Base-by-base conservation (phyloP, 2,329 filamentous ascomycete species). In the Cladorrhinum sp. region DNA sequence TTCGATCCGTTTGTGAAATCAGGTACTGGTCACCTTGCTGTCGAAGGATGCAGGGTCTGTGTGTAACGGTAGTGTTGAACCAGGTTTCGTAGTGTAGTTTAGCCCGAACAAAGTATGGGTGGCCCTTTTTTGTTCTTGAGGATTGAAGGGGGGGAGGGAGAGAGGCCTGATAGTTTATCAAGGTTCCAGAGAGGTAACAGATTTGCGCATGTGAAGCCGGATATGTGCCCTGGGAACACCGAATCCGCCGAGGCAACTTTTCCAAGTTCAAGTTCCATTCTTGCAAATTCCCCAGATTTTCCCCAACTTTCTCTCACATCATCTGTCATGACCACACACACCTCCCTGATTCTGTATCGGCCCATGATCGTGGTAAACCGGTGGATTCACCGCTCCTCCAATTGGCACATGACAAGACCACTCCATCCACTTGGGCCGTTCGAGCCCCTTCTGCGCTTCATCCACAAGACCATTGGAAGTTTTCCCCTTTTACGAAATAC, bases 201-300 rank as follows among this genome's bases (percentile, higher is more conserved):
- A 48, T 48, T 28, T 28, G 51, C 50, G 51, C 66, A 68, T 67
- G 66, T 68, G 66, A 57, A 57, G 39, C 54, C n/a, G 39, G 54
- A 23, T 12, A 36, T 9, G 33, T 36, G 33, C 33, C 33, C 33
- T 36, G 33, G 42, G 9, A 18, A 24, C 33, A 48, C 36, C 54
- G 54, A 57, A 39, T 46, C 39, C 65, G 63, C 66, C 66, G 64
- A 66, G 66, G 66, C 64, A 67, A 62, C 55, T 64, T 54, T 42
- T n/a, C 26, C 16, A 46, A 5, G 23, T 46, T 28, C 26, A 9
- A 4, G 9, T 28, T 28, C 26, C 26, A 28, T 28, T 28, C 26
- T 28, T 9, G 9, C 24, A 23, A n/a, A 36, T 16, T 46, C 16
- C 42, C 50, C n/a, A 53, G 21, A 26, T 24, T 30, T 28, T 53